Percentiles rank a stretch among this genome's conserved stretches.
phyloP scores from a whole-genome alignment of 1,139 yeast species.

The Magnusiomyces tetraspermus region DNA sequence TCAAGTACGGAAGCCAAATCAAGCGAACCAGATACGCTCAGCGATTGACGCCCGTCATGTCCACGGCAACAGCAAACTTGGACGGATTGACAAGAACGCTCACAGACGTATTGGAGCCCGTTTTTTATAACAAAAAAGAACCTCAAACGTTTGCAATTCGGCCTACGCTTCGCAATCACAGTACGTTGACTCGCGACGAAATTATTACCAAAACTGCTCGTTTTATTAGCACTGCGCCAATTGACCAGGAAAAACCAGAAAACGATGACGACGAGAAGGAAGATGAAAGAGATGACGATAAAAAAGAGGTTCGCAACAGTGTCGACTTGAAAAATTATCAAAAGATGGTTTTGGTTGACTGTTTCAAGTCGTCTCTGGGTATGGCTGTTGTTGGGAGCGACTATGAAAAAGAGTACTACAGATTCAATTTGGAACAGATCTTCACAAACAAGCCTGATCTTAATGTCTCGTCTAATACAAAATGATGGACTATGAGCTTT shows the following conservation, averaged over 20 bases:
- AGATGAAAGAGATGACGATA: not conserved
- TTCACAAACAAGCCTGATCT: conserved; percentile 1
- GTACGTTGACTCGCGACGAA: conserved; percentile 55
- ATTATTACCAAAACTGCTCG: conserved; percentile 66
- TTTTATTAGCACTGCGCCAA: conserved; percentile 42
- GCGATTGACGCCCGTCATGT: conserved; percentile 68
- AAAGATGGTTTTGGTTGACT: conserved; percentile 70
- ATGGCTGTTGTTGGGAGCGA: conserved; percentile 6
- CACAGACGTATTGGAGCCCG: conserved; percentile 49
- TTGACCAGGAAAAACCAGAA: conserved; percentile 15
- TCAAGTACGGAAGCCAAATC: conserved; percentile 5
- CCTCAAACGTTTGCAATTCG: conserved; percentile 67
- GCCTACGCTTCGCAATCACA: conserved; percentile 70
- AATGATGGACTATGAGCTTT: too few relatives aligned
- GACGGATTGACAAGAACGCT: conserved; percentile 58
- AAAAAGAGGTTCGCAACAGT: conserved; percentile 18
- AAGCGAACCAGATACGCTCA: conserved; percentile 63
- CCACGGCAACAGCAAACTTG: conserved; percentile 61
- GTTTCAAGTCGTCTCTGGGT: conserved; percentile 44
- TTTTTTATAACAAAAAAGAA: conserved; percentile 47
- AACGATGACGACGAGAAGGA: conserved; percentile 39
- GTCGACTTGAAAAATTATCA: conserved; percentile 80
- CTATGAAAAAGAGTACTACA: conserved; percentile 4
- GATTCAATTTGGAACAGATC: conserved; percentile 4
- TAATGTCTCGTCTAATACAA: too few relatives aligned